Percentiles rank a stretch among this genome's conserved stretches.
phyloP scores from a whole-genome alignment of 2,329 filamentous ascomycete genomes.

The Bretziella fagacearum region DNA sequence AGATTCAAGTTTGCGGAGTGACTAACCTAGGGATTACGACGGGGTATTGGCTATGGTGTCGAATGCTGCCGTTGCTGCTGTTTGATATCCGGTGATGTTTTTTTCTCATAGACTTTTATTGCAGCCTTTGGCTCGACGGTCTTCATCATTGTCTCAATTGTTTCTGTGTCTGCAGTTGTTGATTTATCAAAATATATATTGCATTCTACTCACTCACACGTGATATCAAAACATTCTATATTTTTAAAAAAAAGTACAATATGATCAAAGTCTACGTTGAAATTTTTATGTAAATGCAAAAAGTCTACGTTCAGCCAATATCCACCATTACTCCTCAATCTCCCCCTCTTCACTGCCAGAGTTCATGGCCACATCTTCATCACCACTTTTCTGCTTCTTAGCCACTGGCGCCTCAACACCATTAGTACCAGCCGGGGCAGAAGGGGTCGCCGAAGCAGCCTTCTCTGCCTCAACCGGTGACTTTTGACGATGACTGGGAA shows the following conservation, averaged over 20 bases:
- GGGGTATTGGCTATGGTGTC: no score
- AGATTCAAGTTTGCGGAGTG: not conserved
- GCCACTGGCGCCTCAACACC: slow-evolving; percentile 4
- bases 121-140: no score
- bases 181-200: no score
- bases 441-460: not conserved
- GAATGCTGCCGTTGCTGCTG: no score
- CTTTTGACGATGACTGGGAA: slow-evolving; percentile 10
- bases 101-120: no score
- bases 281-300: no score
- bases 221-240: no score
- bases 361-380: slow-evolving; percentile 29
- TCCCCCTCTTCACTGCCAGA: slow-evolving; percentile 95
- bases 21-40: not conserved
- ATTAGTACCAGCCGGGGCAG: not conserved
- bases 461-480: slow-evolving; percentile 1
- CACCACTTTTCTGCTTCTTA: slow-evolving; percentile 15
- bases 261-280: not conserved
- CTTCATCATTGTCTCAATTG: no score
- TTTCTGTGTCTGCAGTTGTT: no score
- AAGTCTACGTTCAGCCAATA: not conserved
- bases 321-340: slow-evolving; percentile 54
- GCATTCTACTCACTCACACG: no score
- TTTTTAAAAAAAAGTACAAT: not conserved
- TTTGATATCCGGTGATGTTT: no score